phyloP scores from a whole-genome alignment of 805 yeast species.

The Schizosaccharomyces japonicus region DNA sequence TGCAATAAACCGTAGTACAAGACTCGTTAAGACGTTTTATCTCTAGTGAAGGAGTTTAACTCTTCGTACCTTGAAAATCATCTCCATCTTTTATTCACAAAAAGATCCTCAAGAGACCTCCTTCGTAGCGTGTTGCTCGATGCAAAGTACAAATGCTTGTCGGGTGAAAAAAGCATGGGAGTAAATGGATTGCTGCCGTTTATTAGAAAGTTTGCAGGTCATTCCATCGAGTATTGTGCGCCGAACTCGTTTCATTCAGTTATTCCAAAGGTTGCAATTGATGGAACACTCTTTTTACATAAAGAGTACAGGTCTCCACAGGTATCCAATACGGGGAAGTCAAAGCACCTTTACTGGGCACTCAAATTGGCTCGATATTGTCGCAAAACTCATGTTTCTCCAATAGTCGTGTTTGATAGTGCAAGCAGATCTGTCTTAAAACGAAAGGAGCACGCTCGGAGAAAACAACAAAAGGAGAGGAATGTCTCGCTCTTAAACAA shows the following conservation, averaged over 20 bases:
- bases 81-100: too few species aligned
- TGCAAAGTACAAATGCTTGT: too few species aligned
- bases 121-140: too few species aligned
- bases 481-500: neutral
- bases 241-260: neutral
- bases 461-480: neutral
- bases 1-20: too few species aligned
- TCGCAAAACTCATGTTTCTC: neutral
- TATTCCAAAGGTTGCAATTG: neutral
- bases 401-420: neutral
- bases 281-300: neutral
- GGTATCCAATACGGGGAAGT: neutral
- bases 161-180: too few species aligned
- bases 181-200: conserved; percentile 1
- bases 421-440: neutral
- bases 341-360: neutral
- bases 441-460: neutral
- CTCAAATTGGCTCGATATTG: neutral
- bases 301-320: neutral
- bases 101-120: too few species aligned
- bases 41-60: too few species aligned
- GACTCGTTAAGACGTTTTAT: too few species aligned
- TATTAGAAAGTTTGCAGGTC: neutral
- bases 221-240: neutral
- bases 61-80: too few species aligned